A percentile compares a stretch with the other conserved stretches of the same genome.
Evolutionary conservation across 345 rosid genomes (phyloP).

Genomic region (Jatropha curcas): DNA sequence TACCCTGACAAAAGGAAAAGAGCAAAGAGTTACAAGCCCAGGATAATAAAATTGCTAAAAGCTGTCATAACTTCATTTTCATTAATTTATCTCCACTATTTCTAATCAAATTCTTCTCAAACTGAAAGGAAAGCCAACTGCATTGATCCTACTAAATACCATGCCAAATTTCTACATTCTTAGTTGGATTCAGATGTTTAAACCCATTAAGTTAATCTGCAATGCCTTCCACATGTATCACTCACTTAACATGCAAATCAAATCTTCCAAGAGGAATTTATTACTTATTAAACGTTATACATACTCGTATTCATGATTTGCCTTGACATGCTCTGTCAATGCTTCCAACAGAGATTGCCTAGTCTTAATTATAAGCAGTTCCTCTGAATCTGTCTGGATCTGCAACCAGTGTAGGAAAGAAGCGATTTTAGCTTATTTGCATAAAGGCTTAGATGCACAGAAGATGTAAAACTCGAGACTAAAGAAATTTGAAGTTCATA

Average conservation of each 20-base stretch:
- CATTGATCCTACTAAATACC: not conserved
- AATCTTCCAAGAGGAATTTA: not conserved
- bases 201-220: not conserved
- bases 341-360: conserved; percentile 80
- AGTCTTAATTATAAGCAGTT: conserved; percentile 85
- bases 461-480: not conserved
- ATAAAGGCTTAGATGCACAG: not conserved
- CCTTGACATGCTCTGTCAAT: conserved; percentile 80
- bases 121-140: not conserved
- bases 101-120: not conserved
- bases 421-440: not conserved
- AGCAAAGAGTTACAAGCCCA: not conserved
- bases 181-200: not conserved
- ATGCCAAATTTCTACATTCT: not conserved
- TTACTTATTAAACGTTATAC: conserved; percentile 14
- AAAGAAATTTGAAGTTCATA: conserved; percentile 5
- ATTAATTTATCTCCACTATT: not conserved
- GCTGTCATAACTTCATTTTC: not conserved
- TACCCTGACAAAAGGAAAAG: conserved; percentile 43
- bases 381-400: conserved; percentile 85
- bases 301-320: conserved; percentile 95
- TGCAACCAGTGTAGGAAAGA: conserved; percentile 31
- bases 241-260: not conserved
- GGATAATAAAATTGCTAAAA: not conserved
- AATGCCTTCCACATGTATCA: not conserved